Conservation (phyloP, 1,139 yeast genomes). For the Yamadazyma trypodendri region DNA sequence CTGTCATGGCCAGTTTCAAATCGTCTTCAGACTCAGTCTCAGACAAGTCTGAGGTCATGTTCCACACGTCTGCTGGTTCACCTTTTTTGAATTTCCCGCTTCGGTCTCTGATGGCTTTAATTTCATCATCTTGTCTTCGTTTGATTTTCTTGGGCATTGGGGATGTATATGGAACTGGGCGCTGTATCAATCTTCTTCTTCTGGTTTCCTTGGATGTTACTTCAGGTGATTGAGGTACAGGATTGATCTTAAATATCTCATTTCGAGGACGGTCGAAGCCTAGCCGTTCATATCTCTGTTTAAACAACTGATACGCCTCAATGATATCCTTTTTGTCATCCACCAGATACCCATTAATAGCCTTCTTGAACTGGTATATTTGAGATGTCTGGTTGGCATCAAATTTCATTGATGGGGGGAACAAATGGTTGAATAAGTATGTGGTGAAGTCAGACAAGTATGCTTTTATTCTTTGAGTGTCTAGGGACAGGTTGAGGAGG, state of each 20-base stretch:
- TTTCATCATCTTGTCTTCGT: neutral
- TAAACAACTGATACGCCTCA: neutral
- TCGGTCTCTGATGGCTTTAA: neutral
- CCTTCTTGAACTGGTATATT: slow-evolving; percentile 6
- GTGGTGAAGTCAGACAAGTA: slow-evolving; percentile 1
- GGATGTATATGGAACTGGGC: no score
- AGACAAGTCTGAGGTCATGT: neutral
- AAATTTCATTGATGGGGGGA: slow-evolving; percentile 3
- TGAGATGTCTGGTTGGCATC: slow-evolving; percentile 6
- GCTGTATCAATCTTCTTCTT: no score
- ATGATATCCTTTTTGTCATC: neutral
- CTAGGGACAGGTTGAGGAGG: slow-evolving; percentile 1
- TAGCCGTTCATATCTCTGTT: neutral
- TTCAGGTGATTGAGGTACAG: neutral
- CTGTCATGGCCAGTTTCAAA: no score
- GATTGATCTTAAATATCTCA: slow-evolving; percentile 6
- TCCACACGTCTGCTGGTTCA: neutral
- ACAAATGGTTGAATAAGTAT: slow-evolving; percentile 4
- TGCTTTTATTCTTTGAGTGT: slow-evolving; percentile 1
- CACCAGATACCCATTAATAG: slow-evolving; percentile 1
- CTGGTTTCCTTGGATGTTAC: no score
- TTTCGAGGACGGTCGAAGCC: slow-evolving; percentile 6
- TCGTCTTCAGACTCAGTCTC: neutral
- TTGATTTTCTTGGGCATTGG: neutral
- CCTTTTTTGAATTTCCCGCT: no score